Conservation (phyloP, 345 rosid species). For the Microcos paniculata region DNA sequence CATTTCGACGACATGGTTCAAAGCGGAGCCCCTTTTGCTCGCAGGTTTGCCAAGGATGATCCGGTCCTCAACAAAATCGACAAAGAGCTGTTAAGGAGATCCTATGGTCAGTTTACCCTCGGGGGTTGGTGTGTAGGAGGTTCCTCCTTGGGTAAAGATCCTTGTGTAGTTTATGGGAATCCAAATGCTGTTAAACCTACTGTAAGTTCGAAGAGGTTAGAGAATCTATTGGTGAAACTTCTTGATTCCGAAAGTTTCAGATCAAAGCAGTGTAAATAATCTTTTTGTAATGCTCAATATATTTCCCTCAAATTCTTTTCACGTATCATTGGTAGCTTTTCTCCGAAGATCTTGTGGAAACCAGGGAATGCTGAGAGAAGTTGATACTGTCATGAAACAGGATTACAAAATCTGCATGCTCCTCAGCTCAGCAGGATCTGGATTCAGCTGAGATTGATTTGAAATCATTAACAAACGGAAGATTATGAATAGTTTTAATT, state of each 20-base stretch:
- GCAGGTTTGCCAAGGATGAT: conserved; percentile 58
- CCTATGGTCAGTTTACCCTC: conserved; percentile 36
- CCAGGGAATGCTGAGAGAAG: background rate
- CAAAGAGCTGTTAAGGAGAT: conserved; percentile 48
- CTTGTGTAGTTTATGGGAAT: conserved; percentile 50
- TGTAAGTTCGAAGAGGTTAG: conserved; percentile 60
- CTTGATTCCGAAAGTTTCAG: conserved; percentile 71
- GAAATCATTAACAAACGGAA: no score
- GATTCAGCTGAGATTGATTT: background rate
- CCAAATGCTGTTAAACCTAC: conserved; percentile 57
- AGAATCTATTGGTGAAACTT: conserved; percentile 64
- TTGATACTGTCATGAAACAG: background rate
- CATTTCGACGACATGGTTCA: conserved; percentile 70
- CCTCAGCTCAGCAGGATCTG: no score
- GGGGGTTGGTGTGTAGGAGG: conserved; percentile 65
- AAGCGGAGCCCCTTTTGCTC: conserved; percentile 93
- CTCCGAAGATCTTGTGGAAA: background rate
- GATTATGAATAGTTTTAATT: background rate
- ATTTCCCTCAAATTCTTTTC: background rate
- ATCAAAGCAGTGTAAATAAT: conserved; percentile 78
- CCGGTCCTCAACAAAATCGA: conserved; percentile 66
- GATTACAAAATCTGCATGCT: background rate
- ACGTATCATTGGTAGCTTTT: background rate
- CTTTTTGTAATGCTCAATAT: conserved; percentile 8
- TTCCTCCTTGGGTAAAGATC: conserved; percentile 35